A percentile compares a stretch with the other conserved stretches of the same genome.
Evolutionary conservation across 139 green algal genomes (phyloP).

Genomic region (Ostreobium quekettii): DNA sequence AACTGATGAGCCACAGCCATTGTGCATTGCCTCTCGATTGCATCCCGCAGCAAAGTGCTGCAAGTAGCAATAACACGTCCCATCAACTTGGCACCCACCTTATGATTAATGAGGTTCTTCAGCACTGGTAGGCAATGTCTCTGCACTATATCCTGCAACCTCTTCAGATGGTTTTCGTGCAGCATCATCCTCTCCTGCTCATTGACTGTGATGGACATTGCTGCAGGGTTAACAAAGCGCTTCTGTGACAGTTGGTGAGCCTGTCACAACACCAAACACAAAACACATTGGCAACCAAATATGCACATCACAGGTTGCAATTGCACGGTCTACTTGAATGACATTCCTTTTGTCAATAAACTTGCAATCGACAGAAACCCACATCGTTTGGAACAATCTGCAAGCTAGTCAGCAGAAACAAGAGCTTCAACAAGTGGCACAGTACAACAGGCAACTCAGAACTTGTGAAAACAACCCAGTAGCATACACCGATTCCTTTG

Average conservation of each 20-base stretch:
- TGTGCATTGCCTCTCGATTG: not conserved
- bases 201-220: not conserved
- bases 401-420: not conserved
- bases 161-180: constrained; percentile 3
- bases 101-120: constrained; percentile 25
- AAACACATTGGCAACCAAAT: not conserved
- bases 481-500: too few species aligned
- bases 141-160: constrained; percentile 15
- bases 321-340: not conserved
- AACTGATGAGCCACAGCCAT: not conserved
- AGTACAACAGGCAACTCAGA: too few species aligned
- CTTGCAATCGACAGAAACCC: not conserved
- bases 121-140: constrained; percentile 17
- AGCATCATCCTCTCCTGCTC: constrained; percentile 17
- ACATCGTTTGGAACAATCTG: not conserved
- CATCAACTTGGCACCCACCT: not conserved
- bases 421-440: not conserved
- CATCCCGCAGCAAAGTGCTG: not conserved
- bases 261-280: not conserved
- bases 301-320: not conserved
- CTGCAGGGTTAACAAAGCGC: not conserved
- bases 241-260: constrained; percentile 14
- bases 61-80: not conserved
- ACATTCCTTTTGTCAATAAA: not conserved
- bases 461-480: too few species aligned